Conservation (phyloP, 495 filamentous ascomycete species). For the Chaetomium cochliodes region DNA sequence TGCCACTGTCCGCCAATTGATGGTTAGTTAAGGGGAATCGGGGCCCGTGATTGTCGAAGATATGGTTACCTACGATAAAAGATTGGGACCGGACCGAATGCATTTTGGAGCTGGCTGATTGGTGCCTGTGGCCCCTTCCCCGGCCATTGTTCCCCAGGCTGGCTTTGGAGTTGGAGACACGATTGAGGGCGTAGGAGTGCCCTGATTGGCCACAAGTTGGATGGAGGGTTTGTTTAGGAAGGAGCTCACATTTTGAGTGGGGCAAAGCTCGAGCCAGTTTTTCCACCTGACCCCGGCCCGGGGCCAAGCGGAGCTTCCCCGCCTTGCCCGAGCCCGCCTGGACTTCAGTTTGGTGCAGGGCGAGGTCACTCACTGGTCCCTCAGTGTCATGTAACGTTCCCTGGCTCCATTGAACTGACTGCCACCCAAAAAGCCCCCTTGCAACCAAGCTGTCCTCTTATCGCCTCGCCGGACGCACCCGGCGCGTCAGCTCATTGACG, state of each 20-base stretch:
- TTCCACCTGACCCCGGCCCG: slow-evolving; percentile 8
- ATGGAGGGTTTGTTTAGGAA: slow-evolving; percentile 7
- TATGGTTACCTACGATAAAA: not conserved
- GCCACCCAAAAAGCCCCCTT: slow-evolving; percentile 3
- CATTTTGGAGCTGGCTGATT: slow-evolving; percentile 1
- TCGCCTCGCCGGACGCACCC: not conserved
- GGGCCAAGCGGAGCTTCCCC: not conserved
- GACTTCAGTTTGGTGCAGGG: not conserved
- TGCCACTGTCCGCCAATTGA: no score
- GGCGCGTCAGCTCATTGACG: no score
- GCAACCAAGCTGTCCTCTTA: not conserved
- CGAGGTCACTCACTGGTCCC: not conserved
- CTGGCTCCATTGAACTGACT: slow-evolving; percentile 1
- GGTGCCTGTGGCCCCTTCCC: not conserved
- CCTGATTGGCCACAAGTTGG: not conserved
- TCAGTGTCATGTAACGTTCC: slow-evolving; percentile 26
- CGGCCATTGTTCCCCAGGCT: not conserved
- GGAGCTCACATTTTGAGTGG: slow-evolving; percentile 7
- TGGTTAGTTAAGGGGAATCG: not conserved
- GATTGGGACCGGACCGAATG: slow-evolving; percentile 16
- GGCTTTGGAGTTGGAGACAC: not conserved
- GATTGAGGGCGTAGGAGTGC: not conserved
- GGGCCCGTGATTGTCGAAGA: not conserved
- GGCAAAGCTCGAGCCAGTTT: slow-evolving; percentile 9
- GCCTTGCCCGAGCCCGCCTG: not conserved